A percentile compares a stretch with the other conserved stretches of the same genome.
Evolutionary conservation across 2,329 filamentous ascomycete genomes (phyloP).

Genomic region (Fusarium burgessii): DNA sequence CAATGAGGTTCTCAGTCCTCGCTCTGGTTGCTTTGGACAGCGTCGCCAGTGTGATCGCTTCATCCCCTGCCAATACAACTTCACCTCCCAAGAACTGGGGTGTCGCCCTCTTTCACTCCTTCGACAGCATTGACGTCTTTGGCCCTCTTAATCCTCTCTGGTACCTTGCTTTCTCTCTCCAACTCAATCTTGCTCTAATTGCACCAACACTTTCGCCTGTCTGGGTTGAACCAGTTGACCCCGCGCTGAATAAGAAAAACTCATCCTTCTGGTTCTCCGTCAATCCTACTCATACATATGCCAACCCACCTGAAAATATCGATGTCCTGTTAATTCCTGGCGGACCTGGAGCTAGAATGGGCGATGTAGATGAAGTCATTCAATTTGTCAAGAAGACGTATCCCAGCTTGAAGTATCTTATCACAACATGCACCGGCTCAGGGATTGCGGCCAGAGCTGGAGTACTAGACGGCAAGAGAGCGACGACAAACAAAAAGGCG

Average conservation of each 20-base stretch:
- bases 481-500: conserved; percentile 70
- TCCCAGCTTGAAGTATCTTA: not conserved
- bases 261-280: not conserved
- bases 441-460: conserved; percentile 53
- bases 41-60: not conserved
- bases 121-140: not conserved
- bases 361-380: not conserved
- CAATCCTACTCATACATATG: not conserved
- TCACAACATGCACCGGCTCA: not conserved
- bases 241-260: not conserved
- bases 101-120: not conserved
- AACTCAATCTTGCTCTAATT: not conserved
- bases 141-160: not conserved
- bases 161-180: not conserved
- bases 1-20: not conserved
- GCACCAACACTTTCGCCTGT: not conserved
- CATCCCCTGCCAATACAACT: not conserved
- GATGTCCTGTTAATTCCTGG: not conserved
- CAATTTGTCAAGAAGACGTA: not conserved
- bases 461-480: conserved; percentile 66
- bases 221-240: not conserved
- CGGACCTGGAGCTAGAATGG: not conserved
- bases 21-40: not conserved
- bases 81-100: not conserved
- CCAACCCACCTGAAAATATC: not conserved